Conservation (phyloP, 345 rosid genomes). For the Eucalyptus victrix region DNA sequence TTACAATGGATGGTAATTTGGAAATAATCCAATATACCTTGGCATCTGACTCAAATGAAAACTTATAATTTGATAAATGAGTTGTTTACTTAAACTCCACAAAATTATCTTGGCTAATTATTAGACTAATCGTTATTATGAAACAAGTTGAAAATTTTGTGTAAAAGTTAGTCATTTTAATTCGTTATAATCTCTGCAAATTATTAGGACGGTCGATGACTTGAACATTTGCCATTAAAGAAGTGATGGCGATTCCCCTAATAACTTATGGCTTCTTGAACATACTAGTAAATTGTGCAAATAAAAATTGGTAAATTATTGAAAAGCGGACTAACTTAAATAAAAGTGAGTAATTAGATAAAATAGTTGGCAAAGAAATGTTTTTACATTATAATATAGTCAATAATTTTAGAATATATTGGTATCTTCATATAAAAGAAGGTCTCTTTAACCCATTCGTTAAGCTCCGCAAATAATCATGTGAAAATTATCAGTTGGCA, state of each 20-base stretch:
- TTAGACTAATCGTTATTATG: not conserved
- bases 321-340: not conserved
- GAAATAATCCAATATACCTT: not conserved
- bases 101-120: not conserved
- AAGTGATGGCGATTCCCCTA: not conserved
- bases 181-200: not conserved
- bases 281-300: not conserved
- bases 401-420: not conserved
- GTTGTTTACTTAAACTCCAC: not conserved
- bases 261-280: not conserved
- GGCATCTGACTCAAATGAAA: not conserved
- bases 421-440: not conserved
- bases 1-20: not conserved
- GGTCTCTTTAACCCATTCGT: not conserved
- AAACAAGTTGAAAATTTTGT: not conserved
- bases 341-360: not conserved
- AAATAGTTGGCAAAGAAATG: not conserved
- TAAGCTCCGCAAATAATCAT: not conserved
- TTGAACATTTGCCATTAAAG: not conserved
- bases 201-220: not conserved
- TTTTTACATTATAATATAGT: not conserved
- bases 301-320: not conserved
- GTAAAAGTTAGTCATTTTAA: not conserved
- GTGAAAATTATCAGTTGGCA: not conserved
- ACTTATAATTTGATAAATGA: not conserved